Evolutionary conservation across 2,329 filamentous ascomycete genomes (phyloP), one percentile per base, ranked within the genome.

Genomic region (Tolypocladium pustulatum): DNA sequence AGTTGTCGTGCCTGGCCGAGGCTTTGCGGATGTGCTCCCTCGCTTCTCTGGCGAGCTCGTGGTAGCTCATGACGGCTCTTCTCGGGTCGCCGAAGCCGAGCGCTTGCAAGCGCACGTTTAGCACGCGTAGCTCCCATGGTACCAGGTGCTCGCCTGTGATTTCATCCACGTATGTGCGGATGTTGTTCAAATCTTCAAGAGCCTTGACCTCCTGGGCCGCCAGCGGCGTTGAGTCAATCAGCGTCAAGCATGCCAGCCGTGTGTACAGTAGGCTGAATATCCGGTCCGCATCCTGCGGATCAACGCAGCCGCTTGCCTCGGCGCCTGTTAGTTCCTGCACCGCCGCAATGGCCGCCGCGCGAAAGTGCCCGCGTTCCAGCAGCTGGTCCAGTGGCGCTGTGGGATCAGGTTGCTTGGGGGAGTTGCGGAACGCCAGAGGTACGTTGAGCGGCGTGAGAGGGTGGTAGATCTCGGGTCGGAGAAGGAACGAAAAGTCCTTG

Each of bases 21-120:
- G 83, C 79, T 37, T 74, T 77, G 22, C 76, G 73, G 6, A 90
- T 76, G 59, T 81, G 80, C 2, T 77, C 75, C 22, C 91, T 80
- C 2, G 90, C 90, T 71, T 96, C 91, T 10, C 89, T 75, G 0
- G 87, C 91, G 2, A 97, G 80, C 62, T 96, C 91, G 69, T 96
- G 96, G 69, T 96, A 90, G 52, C 89, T 89, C 80, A 94, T 93
- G 59, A 99, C 87, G 4, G 90, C 89, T 61, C 92, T 82, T 5
- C 93, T 81, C 55, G 87, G 84, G 72, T 99, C 94, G 4, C 87
- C 87, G 63, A 94, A 95, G 1, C 90, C 91, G 53, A 96, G 82
- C 0, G 90, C 90, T 65, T 96, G 90, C 25, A 97, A 79, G 1
- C 92, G 83, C 10, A 97, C 88, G 8, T 88, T 86, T 20, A 97